Conservation (phyloP, 169 alveolate genomes). For the Perkinsus marinus region DNA sequence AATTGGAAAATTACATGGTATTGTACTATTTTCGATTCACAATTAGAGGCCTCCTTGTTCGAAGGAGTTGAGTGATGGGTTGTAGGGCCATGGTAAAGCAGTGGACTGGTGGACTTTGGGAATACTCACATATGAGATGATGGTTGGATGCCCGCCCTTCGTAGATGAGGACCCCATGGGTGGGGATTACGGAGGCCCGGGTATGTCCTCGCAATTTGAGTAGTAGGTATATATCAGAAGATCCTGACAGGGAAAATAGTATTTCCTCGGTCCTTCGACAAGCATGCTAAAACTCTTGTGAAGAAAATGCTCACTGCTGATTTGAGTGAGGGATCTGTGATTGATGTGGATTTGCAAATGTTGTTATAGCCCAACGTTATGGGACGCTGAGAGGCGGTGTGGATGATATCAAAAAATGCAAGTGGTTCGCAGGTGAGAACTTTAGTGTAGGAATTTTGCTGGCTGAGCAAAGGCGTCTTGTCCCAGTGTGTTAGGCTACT, state of each 20-base stretch:
- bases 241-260: constrained; percentile 83
- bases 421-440: constrained; percentile 44
- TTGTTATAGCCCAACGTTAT: constrained; percentile 54
- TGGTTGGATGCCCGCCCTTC: constrained; percentile 95
- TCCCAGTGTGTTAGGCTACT: too few species aligned
- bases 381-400: constrained; percentile 87
- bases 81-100: constrained; percentile 69
- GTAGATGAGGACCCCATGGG: constrained; percentile 92
- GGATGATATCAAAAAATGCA: constrained; percentile 71
- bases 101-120: constrained; percentile 98
- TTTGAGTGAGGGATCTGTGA: constrained; percentile 26
- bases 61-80: neutral
- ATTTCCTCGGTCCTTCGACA: constrained; percentile 77
- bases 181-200: neutral
- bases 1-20: too few species aligned
- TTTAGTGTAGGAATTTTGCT: too few species aligned
- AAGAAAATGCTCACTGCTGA: constrained; percentile 81
- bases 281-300: constrained; percentile 65
- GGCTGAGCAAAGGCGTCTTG: too few species aligned
- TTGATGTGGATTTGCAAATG: neutral
- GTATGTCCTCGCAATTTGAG: neutral
- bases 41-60: neutral
- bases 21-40: too few species aligned
- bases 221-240: constrained; percentile 71
- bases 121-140: constrained; percentile 84